Evolutionary conservation across 441 rosid species (phyloP).

Genomic region (Erodium chrysanthum): DNA sequence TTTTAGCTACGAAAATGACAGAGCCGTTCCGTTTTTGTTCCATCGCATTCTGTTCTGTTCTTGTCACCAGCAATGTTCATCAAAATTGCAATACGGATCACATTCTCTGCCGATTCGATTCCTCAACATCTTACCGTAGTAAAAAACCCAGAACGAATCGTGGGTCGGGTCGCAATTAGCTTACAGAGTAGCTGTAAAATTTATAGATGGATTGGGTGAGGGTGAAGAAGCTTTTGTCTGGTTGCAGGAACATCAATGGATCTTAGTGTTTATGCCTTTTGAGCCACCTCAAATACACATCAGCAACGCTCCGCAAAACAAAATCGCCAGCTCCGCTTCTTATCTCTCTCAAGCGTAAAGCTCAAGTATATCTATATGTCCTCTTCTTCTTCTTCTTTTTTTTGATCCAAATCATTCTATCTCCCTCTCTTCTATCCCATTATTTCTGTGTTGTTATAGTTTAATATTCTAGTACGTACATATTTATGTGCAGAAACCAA

Average conservation of each 20-base stretch:
- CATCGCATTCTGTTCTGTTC: background rate
- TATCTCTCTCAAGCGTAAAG: background rate
- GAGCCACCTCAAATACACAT: background rate
- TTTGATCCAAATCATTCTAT: no score
- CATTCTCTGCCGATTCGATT: background rate
- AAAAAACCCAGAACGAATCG: background rate
- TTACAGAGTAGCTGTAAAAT: no score
- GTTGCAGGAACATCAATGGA: background rate
- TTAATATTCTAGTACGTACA: background rate
- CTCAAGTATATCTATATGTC: background rate
- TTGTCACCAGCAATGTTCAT: background rate
- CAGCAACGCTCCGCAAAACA: background rate
- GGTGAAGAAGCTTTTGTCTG: background rate
- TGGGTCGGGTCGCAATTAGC: no score
- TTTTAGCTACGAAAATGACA: background rate
- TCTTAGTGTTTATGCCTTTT: background rate
- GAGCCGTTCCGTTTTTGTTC: background rate
- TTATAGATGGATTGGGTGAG: background rate
- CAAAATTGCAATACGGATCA: background rate
- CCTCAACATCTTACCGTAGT: background rate
- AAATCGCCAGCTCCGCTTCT: background rate
- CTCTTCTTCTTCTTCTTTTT: background rate
- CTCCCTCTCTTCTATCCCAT: background rate
- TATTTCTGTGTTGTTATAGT: background rate
- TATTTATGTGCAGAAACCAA: background rate